phyloP scores from a whole-genome alignment of 495 filamentous ascomycete species.

The Jackrogersella minutella region DNA sequence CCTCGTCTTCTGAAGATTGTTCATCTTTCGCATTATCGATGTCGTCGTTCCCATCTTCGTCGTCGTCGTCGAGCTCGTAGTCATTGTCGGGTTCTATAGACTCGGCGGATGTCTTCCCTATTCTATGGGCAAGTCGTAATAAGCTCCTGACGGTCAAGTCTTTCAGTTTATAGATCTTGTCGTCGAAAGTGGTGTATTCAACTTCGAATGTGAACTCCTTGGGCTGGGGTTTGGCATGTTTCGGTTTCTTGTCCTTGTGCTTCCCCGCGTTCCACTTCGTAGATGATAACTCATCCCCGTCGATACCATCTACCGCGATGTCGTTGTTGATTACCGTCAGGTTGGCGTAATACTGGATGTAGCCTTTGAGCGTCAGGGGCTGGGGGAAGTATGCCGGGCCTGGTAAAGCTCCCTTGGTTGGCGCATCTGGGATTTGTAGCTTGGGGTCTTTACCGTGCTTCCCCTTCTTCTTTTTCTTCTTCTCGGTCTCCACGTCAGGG shows the following conservation, averaged over 20 bases:
- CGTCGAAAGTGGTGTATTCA: constrained; percentile 83
- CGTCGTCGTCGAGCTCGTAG: constrained; percentile 24
- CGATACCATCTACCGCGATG: constrained; percentile 41
- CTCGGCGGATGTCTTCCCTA: constrained; percentile 60
- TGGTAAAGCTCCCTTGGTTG: constrained; percentile 75
- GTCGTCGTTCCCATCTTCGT: constrained; percentile 32
- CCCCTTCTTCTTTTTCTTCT: constrained; percentile 61
- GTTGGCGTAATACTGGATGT: constrained; percentile 93
- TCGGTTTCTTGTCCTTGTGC: constrained; percentile 62
- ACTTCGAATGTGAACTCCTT: constrained; percentile 76
- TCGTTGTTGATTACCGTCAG: constrained; percentile 84
- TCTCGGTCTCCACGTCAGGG: constrained; percentile 36
- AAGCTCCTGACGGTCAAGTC: constrained; percentile 89
- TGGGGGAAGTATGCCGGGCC: constrained; percentile 94
- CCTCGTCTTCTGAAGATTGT: constrained; percentile 40
- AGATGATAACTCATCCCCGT: constrained; percentile 38
- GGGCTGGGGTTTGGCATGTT: constrained; percentile 59
- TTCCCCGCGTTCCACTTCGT: constrained; percentile 62
- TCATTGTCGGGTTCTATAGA: constrained; percentile 12
- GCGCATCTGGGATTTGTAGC: constrained; percentile 72
- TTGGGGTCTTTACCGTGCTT: constrained; percentile 64
- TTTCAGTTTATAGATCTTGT: constrained; percentile 74
- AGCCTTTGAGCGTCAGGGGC: constrained; percentile 74
- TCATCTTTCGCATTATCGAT: constrained; percentile 31
- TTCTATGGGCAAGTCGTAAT: constrained; percentile 77